Conservation (phyloP, 2,329 filamentous ascomycete genomes). For the Stagonosporopsis tanaceti region DNA sequence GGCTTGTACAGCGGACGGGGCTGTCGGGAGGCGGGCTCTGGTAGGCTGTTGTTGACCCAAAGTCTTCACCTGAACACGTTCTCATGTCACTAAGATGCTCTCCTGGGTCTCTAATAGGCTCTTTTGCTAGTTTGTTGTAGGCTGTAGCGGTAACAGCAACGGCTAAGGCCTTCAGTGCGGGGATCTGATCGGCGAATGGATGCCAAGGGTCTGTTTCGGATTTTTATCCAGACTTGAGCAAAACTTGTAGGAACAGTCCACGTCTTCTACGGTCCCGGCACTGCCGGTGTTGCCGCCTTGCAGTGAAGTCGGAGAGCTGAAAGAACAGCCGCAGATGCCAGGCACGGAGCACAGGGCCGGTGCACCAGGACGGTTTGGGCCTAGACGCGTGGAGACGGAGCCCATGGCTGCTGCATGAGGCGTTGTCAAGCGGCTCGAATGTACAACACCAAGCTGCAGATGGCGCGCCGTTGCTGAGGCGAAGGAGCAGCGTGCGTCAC, state of each 20-base stretch:
- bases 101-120: no score
- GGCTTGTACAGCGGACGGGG: no score
- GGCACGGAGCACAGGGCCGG: slow-evolving; percentile 2
- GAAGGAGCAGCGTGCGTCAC: neutral
- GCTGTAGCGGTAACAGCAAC: neutral
- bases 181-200: slow-evolving; percentile 9
- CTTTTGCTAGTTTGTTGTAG: neutral
- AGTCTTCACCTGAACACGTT: no score
- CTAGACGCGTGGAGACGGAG: slow-evolving; percentile 14
- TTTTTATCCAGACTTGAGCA: neutral
- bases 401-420: slow-evolving; percentile 10
- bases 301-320: neutral
- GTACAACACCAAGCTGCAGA: slow-evolving; percentile 18
- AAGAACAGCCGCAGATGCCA: slow-evolving; percentile 4
- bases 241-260: neutral
- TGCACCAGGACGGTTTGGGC: slow-evolving; percentile 1
- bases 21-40: no score
- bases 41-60: no score
- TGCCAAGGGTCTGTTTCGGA: neutral
- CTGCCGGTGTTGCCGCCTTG: neutral
- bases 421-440: neutral
- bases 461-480: slow-evolving; percentile 15
- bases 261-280: neutral
- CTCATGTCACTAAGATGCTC: no score
- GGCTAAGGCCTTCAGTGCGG: slow-evolving; percentile 2